Evolutionary conservation across 2,329 filamentous ascomycete genomes (phyloP), one percentile per base, ranked within the genome.

Genomic region (Pestalotiopsis sp.): DNA sequence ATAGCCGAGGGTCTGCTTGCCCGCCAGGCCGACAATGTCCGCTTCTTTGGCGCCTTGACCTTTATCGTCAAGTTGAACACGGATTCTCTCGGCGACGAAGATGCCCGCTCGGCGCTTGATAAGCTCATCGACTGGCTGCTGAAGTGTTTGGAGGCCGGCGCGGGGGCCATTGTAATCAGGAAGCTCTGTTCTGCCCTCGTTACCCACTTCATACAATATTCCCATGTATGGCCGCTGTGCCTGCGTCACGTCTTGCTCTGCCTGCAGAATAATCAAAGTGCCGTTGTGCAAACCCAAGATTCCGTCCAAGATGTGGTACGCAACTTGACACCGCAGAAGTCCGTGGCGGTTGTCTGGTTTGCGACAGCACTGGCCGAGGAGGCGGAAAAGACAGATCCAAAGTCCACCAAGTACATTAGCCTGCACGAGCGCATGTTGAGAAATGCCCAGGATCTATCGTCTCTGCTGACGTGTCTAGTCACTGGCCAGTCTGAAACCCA

Each of bases 1-100:
- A 86, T 98, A 60, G 94, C 94, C 23, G 91, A 95, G 76, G 88
- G 89, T 65, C 85, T 98, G 14, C 83, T 98, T 12, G 84, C 84
- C 64, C 90, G 89, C 70, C 82, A 87, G 25, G 90, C 93, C 72
- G 88, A 92, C 70, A 91, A 95, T 74, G 89, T 96, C 73, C 92
- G 92, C 72, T 98, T 98, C 81, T 97, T 97, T 77, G 96, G 94
- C 14, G 95, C 95, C 38, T 86, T 98, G 69, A 98, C 95, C 0
- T 92, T 98, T 72, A 97, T 94, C 64, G 90, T 98, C 74, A 99
- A 98, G 81, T 88, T 98, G 69, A 98, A 98, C 78, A 92, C 91
- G n/a, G 93, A 96, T 77, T 93, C 91, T 92, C 92, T 82, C 71
- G 84, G 75, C 13, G 84, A 88, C 57, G 83, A 86, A 14, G 87